Percentiles rank a stretch among this genome's conserved stretches.
Conservation (phyloP, 257 asterid species). For the Solanum pimpinellifolium region DNA sequence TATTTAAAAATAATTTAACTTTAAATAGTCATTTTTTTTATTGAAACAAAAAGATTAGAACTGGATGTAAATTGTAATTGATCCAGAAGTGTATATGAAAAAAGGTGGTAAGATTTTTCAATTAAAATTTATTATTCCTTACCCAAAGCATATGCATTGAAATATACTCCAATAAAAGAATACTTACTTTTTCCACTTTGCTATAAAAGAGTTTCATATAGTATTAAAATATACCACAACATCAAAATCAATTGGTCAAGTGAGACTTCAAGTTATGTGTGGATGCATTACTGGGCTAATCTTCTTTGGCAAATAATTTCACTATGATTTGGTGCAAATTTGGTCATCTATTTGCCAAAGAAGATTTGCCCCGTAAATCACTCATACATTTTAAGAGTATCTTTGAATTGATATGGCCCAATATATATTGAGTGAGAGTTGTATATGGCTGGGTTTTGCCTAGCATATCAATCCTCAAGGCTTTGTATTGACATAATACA, state of each 20-base stretch:
- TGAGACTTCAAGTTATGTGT: not conserved
- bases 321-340: not conserved
- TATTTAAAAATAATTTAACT: not conserved
- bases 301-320: not conserved
- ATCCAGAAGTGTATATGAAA: not conserved
- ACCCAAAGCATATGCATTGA: not conserved
- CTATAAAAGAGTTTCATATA: not conserved
- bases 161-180: not conserved
- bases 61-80: not conserved
- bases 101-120: not conserved
- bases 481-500: not conserved
- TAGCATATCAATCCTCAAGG: not conserved
- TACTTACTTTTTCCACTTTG: not conserved
- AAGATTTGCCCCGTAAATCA: constrained; percentile 1
- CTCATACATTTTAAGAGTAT: not conserved
- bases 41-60: not conserved
- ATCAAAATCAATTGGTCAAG: not conserved
- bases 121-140: not conserved
- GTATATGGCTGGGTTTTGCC: not conserved
- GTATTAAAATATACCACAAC: not conserved
- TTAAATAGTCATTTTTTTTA: not conserved
- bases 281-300: constrained; percentile 6
- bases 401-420: fast-evolving
- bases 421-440: not conserved
- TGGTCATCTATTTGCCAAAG: constrained; percentile 7